Conservation (phyloP, 306 rosid genomes). For the Quercus variabilis region DNA sequence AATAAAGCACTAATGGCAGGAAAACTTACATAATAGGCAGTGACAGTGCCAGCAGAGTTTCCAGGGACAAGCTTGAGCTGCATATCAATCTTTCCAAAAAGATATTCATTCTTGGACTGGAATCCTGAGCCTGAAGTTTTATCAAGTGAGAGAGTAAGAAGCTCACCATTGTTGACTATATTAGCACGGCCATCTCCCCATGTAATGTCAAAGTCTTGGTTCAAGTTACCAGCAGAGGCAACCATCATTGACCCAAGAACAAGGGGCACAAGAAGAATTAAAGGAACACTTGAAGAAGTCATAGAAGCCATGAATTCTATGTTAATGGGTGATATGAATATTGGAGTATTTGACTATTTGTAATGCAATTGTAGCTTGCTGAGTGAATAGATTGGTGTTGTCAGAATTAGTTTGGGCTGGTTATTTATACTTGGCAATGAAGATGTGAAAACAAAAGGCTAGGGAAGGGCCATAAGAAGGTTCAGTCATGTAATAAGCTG, state of each 20-base stretch:
- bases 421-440: background rate
- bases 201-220: slow-evolving; percentile 49
- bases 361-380: background rate
- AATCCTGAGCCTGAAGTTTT: slow-evolving; percentile 70
- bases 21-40: slow-evolving; percentile 64
- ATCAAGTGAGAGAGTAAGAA: slow-evolving; percentile 54
- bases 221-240: slow-evolving; percentile 36
- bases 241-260: slow-evolving; percentile 22
- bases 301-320: slow-evolving; percentile 22
- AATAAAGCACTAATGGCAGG: too few species aligned
- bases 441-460: too few species aligned
- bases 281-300: background rate
- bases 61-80: slow-evolving; percentile 78
- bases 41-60: slow-evolving; percentile 80
- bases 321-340: background rate
- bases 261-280: slow-evolving; percentile 10
- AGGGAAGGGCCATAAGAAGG: background rate
- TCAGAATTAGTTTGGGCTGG: background rate
- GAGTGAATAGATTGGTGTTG: background rate
- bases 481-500: background rate
- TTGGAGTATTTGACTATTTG: background rate
- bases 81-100: slow-evolving; percentile 65
- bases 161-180: slow-evolving; percentile 52
- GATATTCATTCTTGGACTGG: slow-evolving; percentile 54
- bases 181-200: slow-evolving; percentile 76